Conservation (phyloP, 2,329 filamentous ascomycete species). For the Cryphonectria japonica region DNA sequence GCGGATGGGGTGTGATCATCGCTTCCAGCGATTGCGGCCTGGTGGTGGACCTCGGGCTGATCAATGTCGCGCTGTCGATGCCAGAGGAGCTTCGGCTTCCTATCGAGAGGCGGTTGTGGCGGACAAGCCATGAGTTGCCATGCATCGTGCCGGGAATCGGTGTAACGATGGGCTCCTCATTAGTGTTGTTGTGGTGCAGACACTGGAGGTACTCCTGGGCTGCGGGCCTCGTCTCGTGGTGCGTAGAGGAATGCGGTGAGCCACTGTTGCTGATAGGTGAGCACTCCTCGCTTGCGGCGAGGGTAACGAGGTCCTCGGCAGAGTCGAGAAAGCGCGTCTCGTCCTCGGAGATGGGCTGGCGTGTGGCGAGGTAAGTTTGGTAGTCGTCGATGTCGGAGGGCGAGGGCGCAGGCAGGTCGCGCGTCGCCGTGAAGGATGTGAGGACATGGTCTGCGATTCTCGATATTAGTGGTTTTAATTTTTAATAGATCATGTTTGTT, state of each 20-base stretch:
- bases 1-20: background rate
- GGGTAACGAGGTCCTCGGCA: slow-evolving; percentile 57
- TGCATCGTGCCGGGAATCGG: slow-evolving; percentile 26
- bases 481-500: too few relatives aligned
- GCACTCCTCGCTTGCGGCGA: slow-evolving; percentile 32
- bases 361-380: slow-evolving; percentile 54
- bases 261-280: background rate
- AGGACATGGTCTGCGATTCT: slow-evolving; percentile 57
- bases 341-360: slow-evolving; percentile 57
- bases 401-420: slow-evolving; percentile 53
- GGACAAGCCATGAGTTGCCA: slow-evolving; percentile 25
- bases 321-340: slow-evolving; percentile 65
- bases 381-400: slow-evolving; percentile 51
- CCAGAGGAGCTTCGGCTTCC: slow-evolving; percentile 20
- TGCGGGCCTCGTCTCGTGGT: background rate
- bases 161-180: slow-evolving; percentile 5
- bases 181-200: background rate
- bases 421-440: slow-evolving; percentile 58
- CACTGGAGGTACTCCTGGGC: slow-evolving; percentile 15
- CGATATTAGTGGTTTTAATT: too few relatives aligned
- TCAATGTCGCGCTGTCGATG: slow-evolving; percentile 1
- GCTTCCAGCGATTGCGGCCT: background rate
- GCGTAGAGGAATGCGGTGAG: background rate
- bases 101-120: slow-evolving; percentile 19
- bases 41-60: background rate